Evolutionary conservation across 768 basidiomycete species (phyloP).

Genomic region (Tulasnella sp.): DNA sequence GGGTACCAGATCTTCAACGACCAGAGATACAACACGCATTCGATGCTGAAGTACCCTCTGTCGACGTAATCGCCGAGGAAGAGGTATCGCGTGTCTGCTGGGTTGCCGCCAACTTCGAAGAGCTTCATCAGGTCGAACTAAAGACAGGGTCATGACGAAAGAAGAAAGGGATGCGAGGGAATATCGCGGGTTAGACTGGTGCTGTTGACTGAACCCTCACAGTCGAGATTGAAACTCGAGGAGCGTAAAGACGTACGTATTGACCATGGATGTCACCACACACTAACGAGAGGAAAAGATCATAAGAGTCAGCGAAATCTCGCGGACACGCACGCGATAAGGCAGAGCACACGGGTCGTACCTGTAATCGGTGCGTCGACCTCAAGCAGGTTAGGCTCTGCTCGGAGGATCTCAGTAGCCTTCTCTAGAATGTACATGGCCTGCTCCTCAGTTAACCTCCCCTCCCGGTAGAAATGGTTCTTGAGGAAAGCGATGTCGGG

Average conservation of each 20-base stretch:
- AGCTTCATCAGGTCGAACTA: slow-evolving; percentile 95
- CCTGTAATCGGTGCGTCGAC: slow-evolving; percentile 99
- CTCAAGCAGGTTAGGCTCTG: slow-evolving; percentile 87
- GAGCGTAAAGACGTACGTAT: slow-evolving; percentile 69
- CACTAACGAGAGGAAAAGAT: slow-evolving; percentile 53
- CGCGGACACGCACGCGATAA: not conserved
- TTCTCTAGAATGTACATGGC: slow-evolving; percentile 91
- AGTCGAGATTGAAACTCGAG: not conserved
- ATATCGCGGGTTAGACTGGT: slow-evolving; percentile 33
- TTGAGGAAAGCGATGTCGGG: slow-evolving; percentile 96
- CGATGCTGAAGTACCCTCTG: slow-evolving; percentile 91
- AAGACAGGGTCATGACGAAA: slow-evolving; percentile 28
- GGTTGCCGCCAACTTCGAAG: slow-evolving; percentile 91
- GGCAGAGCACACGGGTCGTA: slow-evolving; percentile 46
- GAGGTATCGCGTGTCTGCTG: slow-evolving; percentile 90
- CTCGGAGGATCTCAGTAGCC: slow-evolving; percentile 78
- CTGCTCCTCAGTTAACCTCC: slow-evolving; percentile 90
- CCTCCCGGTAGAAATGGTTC: slow-evolving; percentile 98
- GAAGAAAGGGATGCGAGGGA: slow-evolving; percentile 33
- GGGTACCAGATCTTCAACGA: slow-evolving; percentile 99
- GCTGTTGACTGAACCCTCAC: not conserved
- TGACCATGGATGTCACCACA: slow-evolving; percentile 99
- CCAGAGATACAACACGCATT: slow-evolving; percentile 99
- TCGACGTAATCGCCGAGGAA: slow-evolving; percentile 95
- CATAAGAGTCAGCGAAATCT: slow-evolving; percentile 9